phyloP scores from a whole-genome alignment of 2,329 filamentous ascomycete species.

The Curvularia verruculosa region DNA sequence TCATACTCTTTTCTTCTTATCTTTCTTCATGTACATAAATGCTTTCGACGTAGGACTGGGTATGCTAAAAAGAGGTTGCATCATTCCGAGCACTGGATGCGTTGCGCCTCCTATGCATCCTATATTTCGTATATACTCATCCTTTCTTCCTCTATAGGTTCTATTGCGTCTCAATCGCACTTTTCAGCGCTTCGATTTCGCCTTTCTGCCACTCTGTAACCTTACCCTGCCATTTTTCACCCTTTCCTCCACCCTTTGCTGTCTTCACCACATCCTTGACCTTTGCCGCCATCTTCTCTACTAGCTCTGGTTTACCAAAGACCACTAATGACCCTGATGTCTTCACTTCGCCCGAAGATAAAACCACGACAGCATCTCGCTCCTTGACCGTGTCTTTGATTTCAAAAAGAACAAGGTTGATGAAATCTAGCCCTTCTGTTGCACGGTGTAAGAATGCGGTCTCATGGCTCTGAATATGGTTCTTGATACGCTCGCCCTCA shows the following conservation, averaged over 20 bases:
- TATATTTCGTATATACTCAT: neutral
- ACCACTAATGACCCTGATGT: slow-evolving; percentile 35
- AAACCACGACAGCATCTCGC: slow-evolving; percentile 28
- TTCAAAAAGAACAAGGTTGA: slow-evolving; percentile 37
- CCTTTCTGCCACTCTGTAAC: slow-evolving; percentile 42
- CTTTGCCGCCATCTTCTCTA: slow-evolving; percentile 31
- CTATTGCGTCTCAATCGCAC: slow-evolving; percentile 23
- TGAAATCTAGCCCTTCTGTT: slow-evolving; percentile 39
- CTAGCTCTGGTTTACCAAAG: slow-evolving; percentile 33
- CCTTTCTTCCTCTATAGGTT: neutral
- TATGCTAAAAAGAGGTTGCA: neutral
- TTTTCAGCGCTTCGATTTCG: slow-evolving; percentile 37
- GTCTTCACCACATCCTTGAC: slow-evolving; percentile 35
- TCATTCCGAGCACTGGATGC: neutral
- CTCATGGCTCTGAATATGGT: slow-evolving; percentile 18
- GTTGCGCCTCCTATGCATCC: neutral
- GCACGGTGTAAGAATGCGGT: slow-evolving; percentile 34
- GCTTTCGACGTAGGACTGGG: neutral
- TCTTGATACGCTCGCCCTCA: slow-evolving; percentile 35
- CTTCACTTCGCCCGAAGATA: slow-evolving; percentile 40
- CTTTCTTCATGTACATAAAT: neutral
- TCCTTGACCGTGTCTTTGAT: slow-evolving; percentile 35
- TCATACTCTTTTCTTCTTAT: neutral
- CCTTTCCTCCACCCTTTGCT: slow-evolving; percentile 42
- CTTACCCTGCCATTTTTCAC: slow-evolving; percentile 45